Evolutionary conservation across 2,329 filamentous ascomycete genomes (phyloP), one percentile per base, ranked within the genome.

Genomic region (Sclerotinia nivalis): DNA sequence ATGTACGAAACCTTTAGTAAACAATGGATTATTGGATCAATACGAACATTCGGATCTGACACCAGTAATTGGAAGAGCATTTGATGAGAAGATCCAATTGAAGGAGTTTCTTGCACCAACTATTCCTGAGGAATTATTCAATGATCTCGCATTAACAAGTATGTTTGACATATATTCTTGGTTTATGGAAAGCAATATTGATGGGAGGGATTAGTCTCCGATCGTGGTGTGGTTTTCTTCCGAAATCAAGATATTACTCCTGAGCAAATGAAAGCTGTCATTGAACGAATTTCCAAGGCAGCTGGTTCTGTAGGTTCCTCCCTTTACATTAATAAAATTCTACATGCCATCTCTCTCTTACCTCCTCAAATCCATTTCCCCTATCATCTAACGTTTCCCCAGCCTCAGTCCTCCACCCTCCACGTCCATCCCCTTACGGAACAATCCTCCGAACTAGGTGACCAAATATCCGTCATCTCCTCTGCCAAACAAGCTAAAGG

Each of bases 401-500:
- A 74, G 72, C 73, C 74, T 31, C 64, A 70, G 49, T 82, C 10
- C 20, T 87, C 85, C 1, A 80, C 80, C 1, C 80, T 88, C n/a
- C 86, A 88, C 70, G 81, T 87, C 22, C 86, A 88, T 71, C 86
- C 86, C 9, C 74, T 87, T 37, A 74, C 73, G 0, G 84, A 87
- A 71, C 83, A 84, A 72, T 82, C 81, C 28, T 83, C 82, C 69
- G 83, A 87, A 73, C 79, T 85, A 0, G 84, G 84, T 49, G 84
- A 87, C 74, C 82, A 88, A 75, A 84, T 88, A 72, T 84, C 82
- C 68, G 84, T 87, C 68, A 87, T 88, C 76, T 85, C 83, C 69
- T 84, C 83, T 65, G 83, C 85, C 77, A 74, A 72, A 52, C 69
- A 73, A 66, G 72, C 72, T 47, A 72, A 74, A 69, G 70, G 70